Evolutionary conservation across 2,329 filamentous ascomycete species (phyloP).

Genomic region (Thermomyces lanuginosus): DNA sequence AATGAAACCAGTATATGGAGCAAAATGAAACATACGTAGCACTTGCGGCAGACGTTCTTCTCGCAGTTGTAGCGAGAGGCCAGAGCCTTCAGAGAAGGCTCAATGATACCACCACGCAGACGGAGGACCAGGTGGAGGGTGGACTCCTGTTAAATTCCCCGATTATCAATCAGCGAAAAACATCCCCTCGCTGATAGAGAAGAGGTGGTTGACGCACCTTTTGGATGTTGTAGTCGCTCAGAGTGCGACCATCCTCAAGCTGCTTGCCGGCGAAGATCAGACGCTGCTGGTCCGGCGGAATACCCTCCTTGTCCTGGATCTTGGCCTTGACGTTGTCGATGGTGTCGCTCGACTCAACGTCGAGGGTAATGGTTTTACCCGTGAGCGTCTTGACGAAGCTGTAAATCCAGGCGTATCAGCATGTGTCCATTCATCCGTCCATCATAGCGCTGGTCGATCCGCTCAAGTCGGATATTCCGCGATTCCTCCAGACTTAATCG

Average conservation of each 20-base stretch:
- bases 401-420: conserved; percentile 14
- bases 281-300: conserved; percentile 94
- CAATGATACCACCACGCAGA: conserved; percentile 97
- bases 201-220: no score
- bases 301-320: conserved; percentile 99
- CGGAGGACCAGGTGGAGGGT: conserved; percentile 97
- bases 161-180: conserved; percentile 5
- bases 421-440: conserved; percentile 6
- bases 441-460: no score
- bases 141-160: conserved; percentile 57
- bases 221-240: conserved; percentile 98
- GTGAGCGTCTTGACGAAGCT: conserved; percentile 99
- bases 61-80: conserved; percentile 99
- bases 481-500: no score
- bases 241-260: conserved; percentile 92
- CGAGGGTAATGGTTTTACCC: conserved; percentile 99
- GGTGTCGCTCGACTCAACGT: conserved; percentile 97
- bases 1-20: not conserved
- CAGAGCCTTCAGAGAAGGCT: conserved; percentile 95
- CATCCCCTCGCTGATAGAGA: no score
- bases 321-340: conserved; percentile 99
- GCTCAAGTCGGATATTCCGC: no score
- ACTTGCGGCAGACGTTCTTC: conserved; percentile 99
- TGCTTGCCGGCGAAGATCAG: conserved; percentile 99
- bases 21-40: conserved; percentile 58